phyloP scores from a whole-genome alignment of 2,329 filamentous ascomycete species.

The Lachnellula suecica region DNA sequence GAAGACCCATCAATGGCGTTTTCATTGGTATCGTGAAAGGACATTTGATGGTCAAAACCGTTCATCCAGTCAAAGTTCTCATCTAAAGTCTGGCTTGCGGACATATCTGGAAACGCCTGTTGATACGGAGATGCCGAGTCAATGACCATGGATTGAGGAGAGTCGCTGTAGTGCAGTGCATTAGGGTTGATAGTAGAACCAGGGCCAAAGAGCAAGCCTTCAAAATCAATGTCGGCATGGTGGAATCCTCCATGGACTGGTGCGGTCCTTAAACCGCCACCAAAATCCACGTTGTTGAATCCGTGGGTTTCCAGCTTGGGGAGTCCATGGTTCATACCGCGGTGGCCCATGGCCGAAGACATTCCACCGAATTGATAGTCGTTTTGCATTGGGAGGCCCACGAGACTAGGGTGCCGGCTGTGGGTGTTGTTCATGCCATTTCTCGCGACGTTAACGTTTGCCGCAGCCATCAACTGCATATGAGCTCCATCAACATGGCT shows the following conservation, averaged over 20 bases:
- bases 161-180: slow-evolving; percentile 80
- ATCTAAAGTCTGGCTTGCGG: slow-evolving; percentile 61
- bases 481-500: slow-evolving; percentile 82
- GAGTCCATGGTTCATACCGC: slow-evolving; percentile 66
- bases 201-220: slow-evolving; percentile 67
- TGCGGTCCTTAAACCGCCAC: slow-evolving; percentile 74
- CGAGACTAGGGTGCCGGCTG: slow-evolving; percentile 74
- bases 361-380: slow-evolving; percentile 70
- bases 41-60: slow-evolving; percentile 76
- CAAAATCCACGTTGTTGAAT: slow-evolving; percentile 63
- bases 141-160: slow-evolving; percentile 64
- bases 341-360: slow-evolving; percentile 65
- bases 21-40: slow-evolving; percentile 68
- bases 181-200: slow-evolving; percentile 71
- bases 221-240: slow-evolving; percentile 68
- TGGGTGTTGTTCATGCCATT: slow-evolving; percentile 51
- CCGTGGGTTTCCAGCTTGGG: slow-evolving; percentile 81
- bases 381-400: slow-evolving; percentile 62
- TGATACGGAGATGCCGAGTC: slow-evolving; percentile 62
- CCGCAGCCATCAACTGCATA: slow-evolving; percentile 69
- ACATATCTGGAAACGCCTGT: slow-evolving; percentile 56
- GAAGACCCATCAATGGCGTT: slow-evolving; percentile 89
- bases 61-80: slow-evolving; percentile 83
- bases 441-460: slow-evolving; percentile 49
- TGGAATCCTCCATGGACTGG: slow-evolving; percentile 65